Percentiles rank a stretch among this genome's conserved stretches.
Conservation (phyloP, 768 basidiomycete species). For the Kwoniella bestiolae region DNA sequence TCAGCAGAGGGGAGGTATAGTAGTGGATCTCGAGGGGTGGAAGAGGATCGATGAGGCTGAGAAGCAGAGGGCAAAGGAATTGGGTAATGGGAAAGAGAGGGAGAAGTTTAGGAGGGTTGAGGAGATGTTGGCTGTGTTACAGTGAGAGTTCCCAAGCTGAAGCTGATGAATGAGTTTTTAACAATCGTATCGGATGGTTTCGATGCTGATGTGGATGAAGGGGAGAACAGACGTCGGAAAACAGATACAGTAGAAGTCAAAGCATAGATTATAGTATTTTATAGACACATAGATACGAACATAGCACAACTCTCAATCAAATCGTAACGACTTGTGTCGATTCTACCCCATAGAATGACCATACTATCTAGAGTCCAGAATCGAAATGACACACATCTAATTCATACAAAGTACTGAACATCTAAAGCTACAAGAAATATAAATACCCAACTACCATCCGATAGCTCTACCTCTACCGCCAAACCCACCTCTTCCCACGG, state of each 20-base stretch:
- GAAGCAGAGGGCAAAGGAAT: slow-evolving; percentile 56
- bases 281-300: background rate
- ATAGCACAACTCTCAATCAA: too few species aligned
- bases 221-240: too few species aligned
- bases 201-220: too few species aligned
- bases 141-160: background rate
- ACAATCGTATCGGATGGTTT: too few species aligned
- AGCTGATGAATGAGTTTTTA: too few species aligned
- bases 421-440: too few species aligned
- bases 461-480: background rate
- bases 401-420: too few species aligned
- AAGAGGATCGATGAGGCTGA: slow-evolving; percentile 74
- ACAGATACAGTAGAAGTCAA: background rate
- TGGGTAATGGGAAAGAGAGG: slow-evolving; percentile 62
- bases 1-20: slow-evolving; percentile 52
- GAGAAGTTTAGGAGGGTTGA: slow-evolving; percentile 59
- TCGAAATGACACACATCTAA: too few species aligned
- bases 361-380: too few species aligned
- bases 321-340: too few species aligned
- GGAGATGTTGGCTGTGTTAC: slow-evolving; percentile 57
- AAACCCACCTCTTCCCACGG: background rate
- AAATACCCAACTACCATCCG: too few species aligned
- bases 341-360: background rate
- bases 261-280: background rate
- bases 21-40: slow-evolving; percentile 77